Evolutionary conservation across 192 early-diverging fungal genomes (phyloP).

Genomic region (Rhizophagus clarus): DNA sequence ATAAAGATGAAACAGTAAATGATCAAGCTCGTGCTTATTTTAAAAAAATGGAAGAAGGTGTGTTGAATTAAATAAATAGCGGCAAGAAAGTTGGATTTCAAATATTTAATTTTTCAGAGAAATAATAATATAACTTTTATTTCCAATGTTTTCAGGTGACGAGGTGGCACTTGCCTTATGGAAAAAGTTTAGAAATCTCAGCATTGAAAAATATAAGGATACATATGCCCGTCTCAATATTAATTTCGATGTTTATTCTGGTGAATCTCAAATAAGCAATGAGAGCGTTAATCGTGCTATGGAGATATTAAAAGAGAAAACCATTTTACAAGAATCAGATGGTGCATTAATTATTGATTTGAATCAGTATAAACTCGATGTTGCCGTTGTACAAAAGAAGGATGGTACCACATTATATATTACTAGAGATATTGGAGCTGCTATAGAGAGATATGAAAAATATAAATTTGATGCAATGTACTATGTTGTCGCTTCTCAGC

Average conservation of each 20-base stretch:
- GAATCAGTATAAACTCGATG: constrained; percentile 79
- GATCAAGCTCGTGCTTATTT: constrained; percentile 91
- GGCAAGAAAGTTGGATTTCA: no score
- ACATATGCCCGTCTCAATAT: constrained; percentile 90
- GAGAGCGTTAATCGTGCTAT: constrained; percentile 69
- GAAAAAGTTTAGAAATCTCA: constrained; percentile 85
- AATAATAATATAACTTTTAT: not conserved
- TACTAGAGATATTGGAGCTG: constrained; percentile 96
- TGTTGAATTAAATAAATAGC: not conserved
- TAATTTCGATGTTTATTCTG: constrained; percentile 93
- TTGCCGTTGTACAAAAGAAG: constrained; percentile 81
- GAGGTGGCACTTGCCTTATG: constrained; percentile 77
- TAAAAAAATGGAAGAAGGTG: constrained; percentile 90
- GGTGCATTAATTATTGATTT: constrained; percentile 90
- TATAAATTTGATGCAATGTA: constrained; percentile 92
- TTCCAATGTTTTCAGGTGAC: constrained; percentile 46
- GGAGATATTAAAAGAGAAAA: constrained; percentile 70
- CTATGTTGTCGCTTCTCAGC: constrained; percentile 90
- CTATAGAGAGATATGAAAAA: constrained; percentile 83
- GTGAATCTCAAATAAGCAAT: constrained; percentile 85
- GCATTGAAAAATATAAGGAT: constrained; percentile 89
- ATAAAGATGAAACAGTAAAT: constrained; percentile 66
- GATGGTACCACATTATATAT: constrained; percentile 94
- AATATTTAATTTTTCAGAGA: not conserved
- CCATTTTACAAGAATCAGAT: constrained; percentile 71